Evolutionary conservation across 176 grass and related monocot genomes (phyloP).

Genomic region (Aegilops umbellulata): DNA sequence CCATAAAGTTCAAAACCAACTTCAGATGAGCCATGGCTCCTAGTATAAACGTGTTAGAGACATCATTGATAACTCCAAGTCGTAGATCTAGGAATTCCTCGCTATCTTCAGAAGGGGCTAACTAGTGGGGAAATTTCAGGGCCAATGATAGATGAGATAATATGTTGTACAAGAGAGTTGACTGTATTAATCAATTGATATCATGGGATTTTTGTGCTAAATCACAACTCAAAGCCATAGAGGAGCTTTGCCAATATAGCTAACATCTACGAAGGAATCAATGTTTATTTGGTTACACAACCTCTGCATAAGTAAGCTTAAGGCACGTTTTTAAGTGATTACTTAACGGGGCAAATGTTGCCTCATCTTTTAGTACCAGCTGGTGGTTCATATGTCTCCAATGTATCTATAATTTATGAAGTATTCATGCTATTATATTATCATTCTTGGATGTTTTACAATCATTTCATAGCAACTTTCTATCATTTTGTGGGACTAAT

Average conservation of each 20-base stretch:
- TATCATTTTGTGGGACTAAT: too few relatives aligned
- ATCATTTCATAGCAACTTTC: too few relatives aligned
- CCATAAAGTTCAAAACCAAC: neutral
- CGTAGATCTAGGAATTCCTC: neutral
- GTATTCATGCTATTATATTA: too few relatives aligned
- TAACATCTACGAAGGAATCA: constrained; percentile 31
- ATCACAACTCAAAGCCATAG: constrained; percentile 13
- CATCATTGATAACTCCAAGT: neutral
- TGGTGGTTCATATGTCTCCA: too few relatives aligned
- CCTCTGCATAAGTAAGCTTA: constrained; percentile 7
- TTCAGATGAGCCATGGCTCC: neutral
- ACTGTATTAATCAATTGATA: neutral
- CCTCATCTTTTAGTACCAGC: constrained; percentile 23
- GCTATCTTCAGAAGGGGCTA: neutral
- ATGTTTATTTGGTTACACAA: constrained; percentile 41
- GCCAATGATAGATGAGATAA: neutral
- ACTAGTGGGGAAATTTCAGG: neutral
- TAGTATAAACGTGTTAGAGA: neutral
- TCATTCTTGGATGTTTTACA: too few relatives aligned
- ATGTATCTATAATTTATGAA: too few relatives aligned
- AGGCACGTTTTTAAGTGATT: constrained; percentile 33
- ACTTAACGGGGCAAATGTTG: constrained; percentile 25
- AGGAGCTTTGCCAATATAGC: neutral
- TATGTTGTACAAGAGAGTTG: neutral
- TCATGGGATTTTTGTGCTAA: neutral